These are phyloP conservation scores for Saccharomycopsis malanga DNA, from an alignment of 805 yeast genomes.

Conservation along the genomic window DNA sequence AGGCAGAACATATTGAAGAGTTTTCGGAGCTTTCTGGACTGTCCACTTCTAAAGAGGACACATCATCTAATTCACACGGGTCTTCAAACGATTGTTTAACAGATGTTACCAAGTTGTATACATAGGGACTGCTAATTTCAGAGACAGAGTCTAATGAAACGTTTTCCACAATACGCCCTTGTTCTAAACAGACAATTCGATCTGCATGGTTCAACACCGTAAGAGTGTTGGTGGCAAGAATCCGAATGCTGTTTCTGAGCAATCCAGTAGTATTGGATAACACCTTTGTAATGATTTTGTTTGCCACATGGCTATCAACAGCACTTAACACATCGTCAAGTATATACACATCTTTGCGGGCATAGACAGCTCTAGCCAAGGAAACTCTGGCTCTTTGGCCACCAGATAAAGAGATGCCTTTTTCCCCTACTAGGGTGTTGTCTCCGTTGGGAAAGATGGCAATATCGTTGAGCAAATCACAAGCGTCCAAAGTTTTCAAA, in stretches of 20 bases:
- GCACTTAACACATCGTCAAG: slow-evolving; percentile 64
- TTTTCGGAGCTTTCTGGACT: not conserved
- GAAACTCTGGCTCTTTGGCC: slow-evolving; percentile 97
- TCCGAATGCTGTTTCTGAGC: slow-evolving; percentile 43
- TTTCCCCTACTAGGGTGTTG: slow-evolving; percentile 89
- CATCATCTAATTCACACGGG: too few species aligned
- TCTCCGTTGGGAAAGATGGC: slow-evolving; percentile 83
- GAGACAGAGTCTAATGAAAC: slow-evolving; percentile 28
- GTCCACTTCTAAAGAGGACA: not conserved
- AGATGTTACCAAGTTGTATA: not conserved
- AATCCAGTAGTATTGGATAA: slow-evolving; percentile 38
- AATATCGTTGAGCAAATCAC: slow-evolving; percentile 41
- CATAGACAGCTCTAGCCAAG: slow-evolving; percentile 65
- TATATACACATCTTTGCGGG: slow-evolving; percentile 49
- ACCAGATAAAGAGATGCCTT: slow-evolving; percentile 93
- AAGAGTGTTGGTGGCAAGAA: slow-evolving; percentile 55
- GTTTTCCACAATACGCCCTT: slow-evolving; percentile 47
- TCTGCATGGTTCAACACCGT: slow-evolving; percentile 47
- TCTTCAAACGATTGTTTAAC: not conserved
- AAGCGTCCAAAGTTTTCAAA: slow-evolving; percentile 37
- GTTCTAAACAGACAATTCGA: slow-evolving; percentile 30
- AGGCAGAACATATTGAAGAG: not conserved
- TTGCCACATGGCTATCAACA: slow-evolving; percentile 65
- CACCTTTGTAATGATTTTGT: slow-evolving; percentile 45
- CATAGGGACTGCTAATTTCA: not conserved